Evolutionary conservation across 169 alveolate genomes (phyloP), one percentile per base, ranked within the genome.

Genomic region (Plasmodium malariae): DNA sequence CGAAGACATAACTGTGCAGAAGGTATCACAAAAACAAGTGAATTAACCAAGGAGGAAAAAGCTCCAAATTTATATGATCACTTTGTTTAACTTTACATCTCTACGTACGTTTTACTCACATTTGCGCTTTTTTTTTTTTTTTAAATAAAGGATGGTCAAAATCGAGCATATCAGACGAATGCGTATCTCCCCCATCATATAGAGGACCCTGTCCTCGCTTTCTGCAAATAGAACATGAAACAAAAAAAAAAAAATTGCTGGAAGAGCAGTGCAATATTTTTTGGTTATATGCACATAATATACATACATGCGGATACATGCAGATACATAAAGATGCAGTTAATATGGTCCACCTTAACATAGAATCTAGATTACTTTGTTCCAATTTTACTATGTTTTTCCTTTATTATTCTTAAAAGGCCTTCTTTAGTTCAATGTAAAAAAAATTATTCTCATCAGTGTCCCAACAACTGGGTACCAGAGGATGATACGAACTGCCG

Each of bases 131-230:
- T 51, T 49, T 32, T 19, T 17, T 71, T 28, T 30, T 3, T 14
- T 24, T 37, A 3, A 37, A 24, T 1, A 19, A 49, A 76, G 91
- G 83, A n/a, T 83, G 91, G 91, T 26, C 68, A 11, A 59, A 83
- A 69, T 55, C 51, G 59, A 21, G 57, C n/a, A 37, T 21, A 11
- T 54, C 91, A 9, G 48, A 43, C n/a, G 78, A 83, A 55, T 83
- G 91, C 49, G 40, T 68, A 26, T 19, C 91, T 4, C 91, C 91
- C 4, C 36, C 67, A 21, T 83, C 91, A 24, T 83, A 83, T 43
- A 59, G 72, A 28, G 91, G 91, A 5, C 91, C 91, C 11, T 83
- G 91, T 14, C 91, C 91, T 3, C 69, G 91, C 2, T 83, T 67
- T 43, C 37, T 83, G n/a, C 80, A 67, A 83, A 37, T 57, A 11